Evolutionary conservation across 2,329 filamentous ascomycete genomes (phyloP), one percentile per base, ranked within the genome.

Genomic region (Microcyclospora tardicrescens): DNA sequence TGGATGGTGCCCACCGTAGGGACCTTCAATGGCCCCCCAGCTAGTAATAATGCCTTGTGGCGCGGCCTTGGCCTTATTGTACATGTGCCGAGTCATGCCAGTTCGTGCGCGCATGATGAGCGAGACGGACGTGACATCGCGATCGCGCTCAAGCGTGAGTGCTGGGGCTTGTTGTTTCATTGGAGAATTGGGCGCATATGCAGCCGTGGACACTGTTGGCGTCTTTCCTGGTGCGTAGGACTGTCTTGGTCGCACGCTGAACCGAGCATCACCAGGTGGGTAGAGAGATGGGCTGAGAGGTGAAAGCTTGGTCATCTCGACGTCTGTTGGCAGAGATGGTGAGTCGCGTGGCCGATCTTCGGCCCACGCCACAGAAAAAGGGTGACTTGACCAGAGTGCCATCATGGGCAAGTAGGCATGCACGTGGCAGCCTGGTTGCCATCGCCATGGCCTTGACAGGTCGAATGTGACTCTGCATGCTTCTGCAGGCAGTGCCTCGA

Each of bases 31-130:
- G 34, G 77, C 71, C 46, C 79, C 82, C 28, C 63, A 74, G 6
- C 79, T 79, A 15, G 68, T 63, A 52, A 84, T 69, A 30, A 67
- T 69, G 40, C 79, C 75, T 42, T 71, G 75, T 2, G 75, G 71
- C 16, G 68, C 62, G n/a, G 69, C 67, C 34, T 73, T 65, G 4
- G 81, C 81, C 51, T 74, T 75, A 52, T 80, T 70, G 66, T 78
- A 84, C 31, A 89, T 68, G 11, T 68, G 69, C 45, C 74, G 68
- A 2, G 83, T 87, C 62, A 85, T 78, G 34, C 83, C 83, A 2
- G 80, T 83, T 36, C 81, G 72, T 30, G 76, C 79, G 46, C 81
- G 75, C 55, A 84, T 77, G 54, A 89, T 65, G 53, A 86, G 79
- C 11, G 77, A 81, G 56, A 87, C 73, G 46, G 61, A 57, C 24